Base-by-base conservation (phyloP, 331 rosid genomes). In the Rosa hybrid region DNA sequence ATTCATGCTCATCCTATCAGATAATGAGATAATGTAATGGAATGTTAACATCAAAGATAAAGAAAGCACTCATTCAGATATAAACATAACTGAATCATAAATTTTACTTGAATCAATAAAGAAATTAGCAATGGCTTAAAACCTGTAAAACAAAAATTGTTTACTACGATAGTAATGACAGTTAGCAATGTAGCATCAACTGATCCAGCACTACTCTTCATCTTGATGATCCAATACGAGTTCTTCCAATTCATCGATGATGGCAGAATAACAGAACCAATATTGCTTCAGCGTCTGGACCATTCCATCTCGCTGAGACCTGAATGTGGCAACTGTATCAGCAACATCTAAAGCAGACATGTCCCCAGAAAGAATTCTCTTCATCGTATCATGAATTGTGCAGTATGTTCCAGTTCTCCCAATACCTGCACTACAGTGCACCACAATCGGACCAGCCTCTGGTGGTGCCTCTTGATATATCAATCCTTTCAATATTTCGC, bases 341-440 rank as follows among this genome's bases (percentile, higher is more conserved):
- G 81, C 92, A 70, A 92, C 86, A 91, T 92, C 86, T 82, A 92
- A 83, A 68, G 98, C 97, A 83, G 97, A 87, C 94, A 86, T 89
- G 85, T 94, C 98, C 80, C 96, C 98, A 45, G 85, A 83, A 74
- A 94, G 94, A 86, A 94, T 92, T 86, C 97, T 92, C 86, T 92
- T 97, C 85, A 94, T 81, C 64, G 98, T 91, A 84, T 89, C 91
- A 82, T 94, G 98, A 77, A 94, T 87, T 73, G 96, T 64, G 77
- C 98, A 94, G 89, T 91, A 94, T 81, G 98, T 86, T 86, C 98
- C 98, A 18, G 97, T 94, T 84, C 98, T 92, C 80, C 98, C 98
- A 83, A 91, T 90, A 78, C 98, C 98, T 94, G 98, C 98, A 91
- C 98, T 94, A 97, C 97, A 94, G 82, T 92, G 98, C 83, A 94